These are phyloP conservation scores for Calonectria pseudoreteaudii DNA, from an alignment of 2,329 filamentous ascomycete genomes.

Conservation along the genomic window DNA sequence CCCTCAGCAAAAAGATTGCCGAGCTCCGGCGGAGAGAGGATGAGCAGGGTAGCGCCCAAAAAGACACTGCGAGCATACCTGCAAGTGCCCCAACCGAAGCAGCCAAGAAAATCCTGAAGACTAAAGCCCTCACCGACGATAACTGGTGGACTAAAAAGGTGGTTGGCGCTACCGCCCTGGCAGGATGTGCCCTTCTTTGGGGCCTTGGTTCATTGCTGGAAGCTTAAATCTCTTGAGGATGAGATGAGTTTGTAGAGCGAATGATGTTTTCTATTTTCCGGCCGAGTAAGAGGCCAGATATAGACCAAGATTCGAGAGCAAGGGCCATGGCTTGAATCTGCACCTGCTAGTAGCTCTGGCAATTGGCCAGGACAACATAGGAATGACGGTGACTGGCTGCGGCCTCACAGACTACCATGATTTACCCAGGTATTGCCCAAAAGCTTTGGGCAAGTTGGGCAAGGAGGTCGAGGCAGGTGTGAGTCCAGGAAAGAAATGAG, in stretches of 20 bases:
- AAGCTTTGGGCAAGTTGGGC: background rate
- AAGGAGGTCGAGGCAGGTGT: background rate
- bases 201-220: constrained; percentile 66
- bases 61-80: constrained; percentile 42
- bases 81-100: constrained; percentile 44
- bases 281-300: background rate
- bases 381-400: background rate
- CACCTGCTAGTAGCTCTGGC: background rate
- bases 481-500: background rate
- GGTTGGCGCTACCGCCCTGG: constrained; percentile 70
- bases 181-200: constrained; percentile 72
- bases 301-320: background rate
- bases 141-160: constrained; percentile 76
- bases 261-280: background rate
- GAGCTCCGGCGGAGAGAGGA: constrained; percentile 62
- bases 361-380: background rate
- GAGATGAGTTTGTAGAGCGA: background rate
- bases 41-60: constrained; percentile 47
- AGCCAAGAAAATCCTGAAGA: constrained; percentile 47
- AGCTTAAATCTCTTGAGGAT: constrained; percentile 32
- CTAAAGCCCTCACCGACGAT: constrained; percentile 73
- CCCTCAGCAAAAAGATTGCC: constrained; percentile 77
- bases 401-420: background rate
- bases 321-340: background rate
- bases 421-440: background rate